A percentile compares a stretch with the other conserved stretches of the same genome.
Evolutionary conservation across 495 filamentous ascomycete genomes (phyloP).

Genomic region (Penicillium arizonense): DNA sequence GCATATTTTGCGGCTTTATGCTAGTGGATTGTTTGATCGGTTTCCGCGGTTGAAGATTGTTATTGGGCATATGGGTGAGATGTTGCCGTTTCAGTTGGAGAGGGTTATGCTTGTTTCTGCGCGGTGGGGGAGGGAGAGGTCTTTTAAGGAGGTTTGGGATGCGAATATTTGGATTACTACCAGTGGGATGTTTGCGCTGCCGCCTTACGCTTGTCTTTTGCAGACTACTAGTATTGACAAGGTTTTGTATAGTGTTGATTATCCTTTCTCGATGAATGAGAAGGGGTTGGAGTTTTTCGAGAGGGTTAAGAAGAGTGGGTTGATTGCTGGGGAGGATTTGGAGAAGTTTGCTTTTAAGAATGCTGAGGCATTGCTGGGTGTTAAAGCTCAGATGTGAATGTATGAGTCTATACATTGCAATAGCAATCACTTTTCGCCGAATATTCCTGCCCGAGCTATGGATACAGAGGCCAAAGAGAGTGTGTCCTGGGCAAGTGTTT

Average conservation of each 20-base stretch:
- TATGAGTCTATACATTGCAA: no score
- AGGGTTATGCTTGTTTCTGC: conserved; percentile 26
- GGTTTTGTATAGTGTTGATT: conserved; percentile 59
- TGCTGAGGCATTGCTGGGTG: conserved; percentile 50
- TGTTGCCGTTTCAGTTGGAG: conserved; percentile 43
- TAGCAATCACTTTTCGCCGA: no score
- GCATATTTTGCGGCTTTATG: conserved; percentile 39
- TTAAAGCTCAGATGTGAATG: conserved; percentile 19
- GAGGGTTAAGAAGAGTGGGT: conserved; percentile 49
- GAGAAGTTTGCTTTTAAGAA: conserved; percentile 54
- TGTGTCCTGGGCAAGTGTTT: no score
- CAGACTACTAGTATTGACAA: conserved; percentile 46
- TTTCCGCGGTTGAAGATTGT: conserved; percentile 45
- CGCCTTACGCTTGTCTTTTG: conserved; percentile 41
- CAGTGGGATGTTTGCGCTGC: conserved; percentile 29
- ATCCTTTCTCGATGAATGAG: conserved; percentile 52
- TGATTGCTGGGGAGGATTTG: conserved; percentile 49
- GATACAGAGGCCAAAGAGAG: no score
- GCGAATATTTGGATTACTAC: conserved; percentile 42
- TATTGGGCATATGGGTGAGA: conserved; percentile 47
- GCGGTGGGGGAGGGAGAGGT: conserved; percentile 23
- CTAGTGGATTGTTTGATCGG: conserved; percentile 48
- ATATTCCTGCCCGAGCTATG: no score
- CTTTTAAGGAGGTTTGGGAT: conserved; percentile 38
- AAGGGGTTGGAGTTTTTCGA: conserved; percentile 43